These are phyloP conservation scores for Eremomyces bilateralis DNA, from an alignment of 495 filamentous ascomycete species.

Conservation along the genomic window DNA sequence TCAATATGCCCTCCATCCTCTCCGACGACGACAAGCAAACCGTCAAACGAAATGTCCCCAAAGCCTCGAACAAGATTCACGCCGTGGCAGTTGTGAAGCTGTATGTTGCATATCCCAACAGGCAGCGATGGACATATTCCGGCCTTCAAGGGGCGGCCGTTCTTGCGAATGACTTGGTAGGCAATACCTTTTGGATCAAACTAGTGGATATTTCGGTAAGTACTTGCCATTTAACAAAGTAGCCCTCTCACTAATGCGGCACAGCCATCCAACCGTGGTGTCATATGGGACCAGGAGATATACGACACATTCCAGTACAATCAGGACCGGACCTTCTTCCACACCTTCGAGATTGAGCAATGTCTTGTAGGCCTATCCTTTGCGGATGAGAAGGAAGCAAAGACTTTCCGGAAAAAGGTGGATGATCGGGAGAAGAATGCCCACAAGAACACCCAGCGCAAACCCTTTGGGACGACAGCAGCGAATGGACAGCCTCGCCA, in stretches of 20 bases:
- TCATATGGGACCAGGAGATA: constrained; percentile 97
- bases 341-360: constrained; percentile 85
- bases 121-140: constrained; percentile 76
- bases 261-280: constrained; percentile 60
- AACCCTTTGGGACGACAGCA: constrained; percentile 31
- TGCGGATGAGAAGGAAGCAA: constrained; percentile 88
- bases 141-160: constrained; percentile 88
- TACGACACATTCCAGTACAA: constrained; percentile 89
- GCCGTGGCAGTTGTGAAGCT: constrained; percentile 83
- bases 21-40: constrained; percentile 80
- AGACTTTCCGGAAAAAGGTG: constrained; percentile 84
- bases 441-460: constrained; percentile 59
- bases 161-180: constrained; percentile 79
- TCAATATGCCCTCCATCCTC: constrained; percentile 67
- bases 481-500: constrained; percentile 23
- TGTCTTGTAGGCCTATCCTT: constrained; percentile 82
- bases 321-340: constrained; percentile 90
- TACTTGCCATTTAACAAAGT: constrained; percentile 6
- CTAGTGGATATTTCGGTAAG: constrained; percentile 86
- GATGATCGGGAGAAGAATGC: constrained; percentile 84
- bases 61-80: constrained; percentile 83
- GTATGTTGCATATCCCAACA: constrained; percentile 80
- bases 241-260: not conserved
- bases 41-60: constrained; percentile 78
- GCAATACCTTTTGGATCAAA: constrained; percentile 92